Base-by-base conservation (phyloP, 2,329 filamentous ascomycete genomes). In the Cercospora berteroae region DNA sequence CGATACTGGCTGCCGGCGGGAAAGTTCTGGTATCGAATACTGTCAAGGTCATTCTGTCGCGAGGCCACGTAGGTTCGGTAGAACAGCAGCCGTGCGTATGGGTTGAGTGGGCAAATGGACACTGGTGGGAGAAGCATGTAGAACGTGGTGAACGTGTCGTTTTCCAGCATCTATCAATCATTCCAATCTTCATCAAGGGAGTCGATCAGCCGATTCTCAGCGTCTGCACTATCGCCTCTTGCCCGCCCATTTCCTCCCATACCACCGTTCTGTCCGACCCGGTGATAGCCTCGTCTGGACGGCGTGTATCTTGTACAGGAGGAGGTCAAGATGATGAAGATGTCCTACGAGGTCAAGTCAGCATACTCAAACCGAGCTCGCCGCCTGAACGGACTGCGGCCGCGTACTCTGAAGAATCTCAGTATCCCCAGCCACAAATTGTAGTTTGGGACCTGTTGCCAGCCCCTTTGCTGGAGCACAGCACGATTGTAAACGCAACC, bases 161-260 rank as follows among this genome's bases (percentile, higher is more conserved):
- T 55, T 33, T 33, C 36, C 33, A 33, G 29, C 13, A 18, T 52
- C 39, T 52, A 58, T 70, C 66, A 85, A 72, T 97, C 94, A 74
- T 97, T 94, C 94, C 94, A 98, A 78, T 97, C 94, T 79, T 98
- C 94, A 75, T 98, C 95, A 67, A 97, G 84, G 79, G 97, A 93
- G 79, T 98, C 94, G 78, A 99, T 98, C 74, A 98, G 81, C 70
- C 93, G 84, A 79, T 98, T 97, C 81, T 98, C 95, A 64, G 93
- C 94, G 67, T 97, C 94, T 6, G 86, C 80, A 5, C 86, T 81
- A 25, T 81, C 77, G 2, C 79, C 78, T 20, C 82, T 78, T 10
- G 79, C 78, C 58, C 81, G 76, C 33, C 79, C 76, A 42, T 78
- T 77, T 39, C 81, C 80, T 27, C 79, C 78, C 4, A 78, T 89